Evolutionary conservation across 805 yeast genomes (phyloP).

Genomic region (Pichia rugopelliculosa): DNA sequence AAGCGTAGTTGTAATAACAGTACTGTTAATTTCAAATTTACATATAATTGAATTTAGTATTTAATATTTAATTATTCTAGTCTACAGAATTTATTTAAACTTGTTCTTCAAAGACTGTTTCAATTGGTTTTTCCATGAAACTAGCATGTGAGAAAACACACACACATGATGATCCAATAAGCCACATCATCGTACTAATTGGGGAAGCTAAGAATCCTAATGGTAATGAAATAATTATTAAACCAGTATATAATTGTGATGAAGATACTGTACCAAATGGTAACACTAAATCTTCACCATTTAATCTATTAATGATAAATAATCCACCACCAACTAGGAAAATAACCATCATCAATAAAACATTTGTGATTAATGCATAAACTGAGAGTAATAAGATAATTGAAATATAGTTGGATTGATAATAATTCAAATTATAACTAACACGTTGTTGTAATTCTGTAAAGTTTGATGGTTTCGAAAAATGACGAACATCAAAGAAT

Average conservation of each 20-base stretch:
- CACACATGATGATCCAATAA: slow-evolving; percentile 88
- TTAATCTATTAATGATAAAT: slow-evolving; percentile 67
- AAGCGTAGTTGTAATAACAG: neutral
- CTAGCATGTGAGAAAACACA: slow-evolving; percentile 86
- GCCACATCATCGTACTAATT: slow-evolving; percentile 88
- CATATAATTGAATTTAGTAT: neutral
- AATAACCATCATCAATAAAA: slow-evolving; percentile 76
- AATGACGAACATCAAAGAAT: slow-evolving; percentile 82
- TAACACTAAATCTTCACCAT: slow-evolving; percentile 75
- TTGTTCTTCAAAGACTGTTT: slow-evolving; percentile 86
- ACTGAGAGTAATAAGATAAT: slow-evolving; percentile 66
- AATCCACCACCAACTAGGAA: slow-evolving; percentile 66
- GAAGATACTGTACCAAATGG: slow-evolving; percentile 70
- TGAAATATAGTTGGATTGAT: slow-evolving; percentile 75
- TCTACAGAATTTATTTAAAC: slow-evolving; percentile 23
- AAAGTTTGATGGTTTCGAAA: slow-evolving; percentile 86
- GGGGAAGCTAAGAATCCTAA: slow-evolving; percentile 33
- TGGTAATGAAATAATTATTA: slow-evolving; percentile 59
- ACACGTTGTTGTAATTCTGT: slow-evolving; percentile 87
- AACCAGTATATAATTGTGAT: slow-evolving; percentile 83
- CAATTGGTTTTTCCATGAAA: slow-evolving; percentile 94
- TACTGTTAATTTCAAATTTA: too few relatives aligned
- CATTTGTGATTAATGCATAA: slow-evolving; percentile 83
- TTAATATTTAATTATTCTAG: neutral
- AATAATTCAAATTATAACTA: slow-evolving; percentile 77